These are phyloP conservation scores for Apophysomyces trapeziformis DNA, from an alignment of 371 early-diverging fungal species.

Conservation along the genomic window DNA sequence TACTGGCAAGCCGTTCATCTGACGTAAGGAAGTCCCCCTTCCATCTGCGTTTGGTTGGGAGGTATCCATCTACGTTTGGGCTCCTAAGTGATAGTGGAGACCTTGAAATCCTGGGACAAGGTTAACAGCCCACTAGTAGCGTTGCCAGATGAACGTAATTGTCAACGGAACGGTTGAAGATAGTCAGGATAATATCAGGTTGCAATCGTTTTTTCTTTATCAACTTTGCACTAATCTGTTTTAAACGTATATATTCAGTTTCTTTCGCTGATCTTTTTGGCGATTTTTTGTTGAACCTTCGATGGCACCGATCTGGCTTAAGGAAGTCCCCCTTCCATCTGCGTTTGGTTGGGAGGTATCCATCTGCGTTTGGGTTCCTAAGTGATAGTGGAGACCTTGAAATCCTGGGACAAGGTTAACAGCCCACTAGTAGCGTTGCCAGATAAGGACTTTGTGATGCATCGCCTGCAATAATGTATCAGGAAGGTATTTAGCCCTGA, in stretches of 20 bases:
- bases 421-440: slow-evolving; percentile 1
- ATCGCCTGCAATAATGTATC: background rate
- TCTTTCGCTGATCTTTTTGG: too few relatives aligned
- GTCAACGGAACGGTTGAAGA: too few relatives aligned
- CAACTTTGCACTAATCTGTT: too few relatives aligned
- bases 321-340: background rate
- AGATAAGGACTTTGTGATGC: background rate
- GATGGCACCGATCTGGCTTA: background rate
- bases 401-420: background rate
- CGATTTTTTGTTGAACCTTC: too few relatives aligned
- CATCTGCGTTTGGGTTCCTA: background rate
- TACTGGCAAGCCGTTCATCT: too few relatives aligned
- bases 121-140: slow-evolving; percentile 1
- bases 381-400: slow-evolving; percentile 2
- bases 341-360: background rate
- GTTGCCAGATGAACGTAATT: background rate
- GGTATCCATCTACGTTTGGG: background rate
- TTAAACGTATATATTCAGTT: too few relatives aligned
- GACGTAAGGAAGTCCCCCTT: background rate
- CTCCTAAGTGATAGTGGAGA: background rate
- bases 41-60: background rate
- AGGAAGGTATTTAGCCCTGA: too few relatives aligned
- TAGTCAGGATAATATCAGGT: too few relatives aligned
- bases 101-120: background rate
- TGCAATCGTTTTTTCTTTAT: too few relatives aligned